Evolutionary conservation across 306 rosid genomes (phyloP), one percentile per base, ranked within the genome.

Genomic region (Coriaria nepalensis): DNA sequence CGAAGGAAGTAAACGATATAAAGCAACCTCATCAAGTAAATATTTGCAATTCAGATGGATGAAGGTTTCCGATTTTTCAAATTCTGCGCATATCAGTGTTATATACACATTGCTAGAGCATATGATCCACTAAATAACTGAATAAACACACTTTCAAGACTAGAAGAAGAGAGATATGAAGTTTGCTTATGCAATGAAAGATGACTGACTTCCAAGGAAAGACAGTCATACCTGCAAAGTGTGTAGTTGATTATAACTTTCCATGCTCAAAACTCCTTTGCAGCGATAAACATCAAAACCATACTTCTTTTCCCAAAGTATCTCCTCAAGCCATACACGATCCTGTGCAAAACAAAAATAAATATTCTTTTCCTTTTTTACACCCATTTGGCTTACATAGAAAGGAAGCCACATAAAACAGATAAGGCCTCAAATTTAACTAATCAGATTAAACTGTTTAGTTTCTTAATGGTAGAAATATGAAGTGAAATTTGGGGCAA

Each of bases 221-320:
- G 52, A 43, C 41, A 10, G 42, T 20, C 29, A 20, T 81, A 90
- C 95, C 97, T 90, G 97, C 68, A 84, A 58, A 37, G 78, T 90
- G 61, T 90, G 97, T 37, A 90, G 73, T 44, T 81, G 82, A 67
- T 75, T 73, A 65, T 85, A 81, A 64, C 71, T 81, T 52, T 65
- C 66, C 46, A 75, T 36, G 35, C 74, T 74, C 46, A 84, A 59
- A 53, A 90, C 68, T 68, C 97, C 95, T 53, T 84, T 90, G 75
- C 94, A 81, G 42, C 97, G 97, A 64, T 84, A 90, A 20, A 81
- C 87, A 49, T 90, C 93, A 90, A 90, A 79, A 63, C 71, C 92
- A 50, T 66, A 57, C 71, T 90, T 90, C 83, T 81, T 90, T 40
- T 90, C 97, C 97, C 97, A 90, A 43, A 84, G 92, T 68, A 90